phyloP scores from a whole-genome alignment of 2,329 filamentous ascomycete genomes.

The Xylariaceae sp. region DNA sequence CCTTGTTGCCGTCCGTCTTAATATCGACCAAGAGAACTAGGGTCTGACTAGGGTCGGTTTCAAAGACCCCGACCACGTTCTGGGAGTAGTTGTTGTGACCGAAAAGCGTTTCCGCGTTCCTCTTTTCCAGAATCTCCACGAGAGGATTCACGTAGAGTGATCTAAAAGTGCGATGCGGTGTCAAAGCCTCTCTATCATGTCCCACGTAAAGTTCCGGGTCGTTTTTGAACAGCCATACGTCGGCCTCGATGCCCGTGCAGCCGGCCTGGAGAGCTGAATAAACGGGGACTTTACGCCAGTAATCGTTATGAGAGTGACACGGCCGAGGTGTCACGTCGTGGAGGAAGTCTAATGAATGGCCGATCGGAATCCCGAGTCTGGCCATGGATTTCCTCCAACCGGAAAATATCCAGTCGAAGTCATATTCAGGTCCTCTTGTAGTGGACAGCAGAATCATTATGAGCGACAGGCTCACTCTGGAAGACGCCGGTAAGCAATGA shows the following conservation, averaged over 20 bases:
- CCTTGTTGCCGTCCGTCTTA: slow-evolving; percentile 51
- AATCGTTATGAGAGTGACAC: slow-evolving; percentile 67
- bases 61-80: slow-evolving; percentile 49
- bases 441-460: slow-evolving; percentile 31
- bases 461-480: slow-evolving; percentile 32
- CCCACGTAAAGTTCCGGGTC: slow-evolving; percentile 54
- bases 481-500: slow-evolving; percentile 16
- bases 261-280: slow-evolving; percentile 55
- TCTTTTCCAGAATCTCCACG: slow-evolving; percentile 48
- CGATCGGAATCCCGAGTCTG: slow-evolving; percentile 35
- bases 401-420: slow-evolving; percentile 27
- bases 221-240: slow-evolving; percentile 56
- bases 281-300: slow-evolving; percentile 58
- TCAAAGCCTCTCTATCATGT: slow-evolving; percentile 52
- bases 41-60: slow-evolving; percentile 45
- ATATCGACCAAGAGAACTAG: slow-evolving; percentile 63
- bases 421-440: slow-evolving; percentile 29
- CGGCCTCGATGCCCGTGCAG: slow-evolving; percentile 61
- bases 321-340: slow-evolving; percentile 49
- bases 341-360: slow-evolving; percentile 48
- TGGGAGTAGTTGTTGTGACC: slow-evolving; percentile 16
- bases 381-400: slow-evolving; percentile 29
- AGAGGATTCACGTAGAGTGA: slow-evolving; percentile 62
- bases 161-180: slow-evolving; percentile 51
- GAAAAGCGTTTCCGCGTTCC: slow-evolving; percentile 46